phyloP scores from a whole-genome alignment of 2,329 filamentous ascomycete species.

The Aspergillus amoenus region DNA sequence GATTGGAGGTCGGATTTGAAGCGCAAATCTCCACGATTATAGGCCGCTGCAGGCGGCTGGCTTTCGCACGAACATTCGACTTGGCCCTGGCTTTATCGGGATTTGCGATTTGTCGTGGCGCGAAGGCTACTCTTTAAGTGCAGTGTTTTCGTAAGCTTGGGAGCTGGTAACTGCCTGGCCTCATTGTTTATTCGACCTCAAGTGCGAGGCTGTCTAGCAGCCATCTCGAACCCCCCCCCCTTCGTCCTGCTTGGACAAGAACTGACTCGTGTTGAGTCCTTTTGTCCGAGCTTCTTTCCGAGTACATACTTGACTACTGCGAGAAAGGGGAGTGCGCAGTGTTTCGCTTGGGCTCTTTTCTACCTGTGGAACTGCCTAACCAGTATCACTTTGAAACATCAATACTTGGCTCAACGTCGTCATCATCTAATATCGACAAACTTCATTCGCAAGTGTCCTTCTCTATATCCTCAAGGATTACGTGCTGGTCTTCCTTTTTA shows the following conservation, averaged over 20 bases:
- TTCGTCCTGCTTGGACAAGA: not conserved
- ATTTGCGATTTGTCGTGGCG: not conserved
- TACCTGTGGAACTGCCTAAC: not conserved
- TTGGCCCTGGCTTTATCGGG: not conserved
- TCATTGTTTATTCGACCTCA: not conserved
- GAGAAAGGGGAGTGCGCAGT: not conserved
- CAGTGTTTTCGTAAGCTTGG: not conserved
- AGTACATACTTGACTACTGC: too few relatives aligned
- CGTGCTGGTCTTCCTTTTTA: not conserved
- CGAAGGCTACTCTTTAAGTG: not conserved
- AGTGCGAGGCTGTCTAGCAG: not conserved
- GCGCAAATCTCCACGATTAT: too few relatives aligned
- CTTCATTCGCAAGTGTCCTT: not conserved
- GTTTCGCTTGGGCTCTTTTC: not conserved
- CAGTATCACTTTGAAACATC: not conserved
- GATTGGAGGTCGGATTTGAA: not conserved
- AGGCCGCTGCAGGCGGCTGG: not conserved
- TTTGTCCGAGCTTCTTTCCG: too few relatives aligned
- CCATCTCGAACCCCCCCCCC: too few relatives aligned
- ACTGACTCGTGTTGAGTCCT: not conserved
- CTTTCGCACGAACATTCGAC: not conserved
- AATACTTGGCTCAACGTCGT: not conserved
- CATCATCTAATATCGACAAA: not conserved
- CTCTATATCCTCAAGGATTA: not conserved
- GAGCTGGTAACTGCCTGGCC: not conserved